Evolutionary conservation across 116 monocot genomes (phyloP).

Genomic region (Cymodocea nodosa): DNA sequence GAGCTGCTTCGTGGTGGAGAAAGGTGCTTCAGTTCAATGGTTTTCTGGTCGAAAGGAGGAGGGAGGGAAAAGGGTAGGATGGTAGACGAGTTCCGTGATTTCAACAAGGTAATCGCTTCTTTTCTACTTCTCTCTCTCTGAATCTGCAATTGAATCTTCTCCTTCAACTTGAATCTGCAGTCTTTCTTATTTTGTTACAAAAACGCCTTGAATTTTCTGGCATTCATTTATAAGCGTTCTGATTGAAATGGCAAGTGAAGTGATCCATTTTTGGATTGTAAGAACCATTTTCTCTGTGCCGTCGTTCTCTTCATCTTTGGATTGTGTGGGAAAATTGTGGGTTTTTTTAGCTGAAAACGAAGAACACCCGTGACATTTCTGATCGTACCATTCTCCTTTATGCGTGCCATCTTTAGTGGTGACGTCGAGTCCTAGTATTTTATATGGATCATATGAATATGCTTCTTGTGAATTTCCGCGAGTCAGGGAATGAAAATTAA

Average conservation of each 20-base stretch:
- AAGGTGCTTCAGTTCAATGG: background rate
- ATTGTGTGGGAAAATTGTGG: background rate
- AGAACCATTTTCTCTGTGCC: too few species aligned
- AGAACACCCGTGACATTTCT: too few species aligned
- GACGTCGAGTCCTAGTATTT: too few species aligned
- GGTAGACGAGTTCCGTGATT: slow-evolving; percentile 13
- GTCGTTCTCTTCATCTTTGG: background rate
- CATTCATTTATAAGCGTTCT: background rate
- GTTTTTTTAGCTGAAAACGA: too few species aligned
- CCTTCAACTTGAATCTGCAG: background rate
- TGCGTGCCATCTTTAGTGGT: too few species aligned
- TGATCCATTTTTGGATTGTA: background rate
- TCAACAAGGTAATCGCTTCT: slow-evolving; percentile 11
- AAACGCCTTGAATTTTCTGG: background rate
- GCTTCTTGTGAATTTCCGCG: too few species aligned
- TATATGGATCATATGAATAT: too few species aligned
- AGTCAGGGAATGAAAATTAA: too few species aligned
- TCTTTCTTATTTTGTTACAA: background rate
- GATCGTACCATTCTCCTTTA: too few species aligned
- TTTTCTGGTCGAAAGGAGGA: slow-evolving; percentile 2
- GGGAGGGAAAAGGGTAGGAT: slow-evolving; percentile 8
- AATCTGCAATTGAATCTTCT: background rate
- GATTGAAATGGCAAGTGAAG: background rate
- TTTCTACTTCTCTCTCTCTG: background rate
- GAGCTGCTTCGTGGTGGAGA: background rate